phyloP scores from a whole-genome alignment of 768 basidiomycete genomes.

The Boletellus emodensis region DNA sequence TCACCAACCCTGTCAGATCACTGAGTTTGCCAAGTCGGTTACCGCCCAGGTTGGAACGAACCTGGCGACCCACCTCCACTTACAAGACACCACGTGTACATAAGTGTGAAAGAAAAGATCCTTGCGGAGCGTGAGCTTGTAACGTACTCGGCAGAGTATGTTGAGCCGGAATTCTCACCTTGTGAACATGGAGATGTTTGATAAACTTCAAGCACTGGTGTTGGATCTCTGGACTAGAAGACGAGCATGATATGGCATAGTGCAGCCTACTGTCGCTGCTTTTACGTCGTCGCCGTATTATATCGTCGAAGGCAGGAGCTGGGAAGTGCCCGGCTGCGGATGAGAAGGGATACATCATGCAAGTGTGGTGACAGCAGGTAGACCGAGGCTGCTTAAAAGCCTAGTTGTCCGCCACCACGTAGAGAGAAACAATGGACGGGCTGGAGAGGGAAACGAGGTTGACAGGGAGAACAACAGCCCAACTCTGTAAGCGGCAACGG shows the following conservation, averaged over 20 bases:
- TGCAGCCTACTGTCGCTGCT: not conserved
- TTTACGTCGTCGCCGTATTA: too few relatives aligned
- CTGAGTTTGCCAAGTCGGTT: conserved; percentile 2
- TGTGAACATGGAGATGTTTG: conserved; percentile 14
- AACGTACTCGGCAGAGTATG: not conserved
- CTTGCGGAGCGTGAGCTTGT: conserved; percentile 13
- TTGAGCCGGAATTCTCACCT: conserved; percentile 5
- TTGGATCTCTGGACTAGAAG: not conserved
- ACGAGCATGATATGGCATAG: conserved; percentile 2
- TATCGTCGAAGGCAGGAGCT: too few relatives aligned
- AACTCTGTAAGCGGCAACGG: too few relatives aligned
- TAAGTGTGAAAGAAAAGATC: conserved; percentile 7
- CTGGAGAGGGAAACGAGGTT: too few relatives aligned
- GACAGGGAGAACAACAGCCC: too few relatives aligned
- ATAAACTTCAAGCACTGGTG: conserved; percentile 10
- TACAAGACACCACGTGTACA: conserved; percentile 12
- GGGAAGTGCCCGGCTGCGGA: too few relatives aligned
- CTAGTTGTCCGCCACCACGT: too few relatives aligned
- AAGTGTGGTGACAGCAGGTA: too few relatives aligned
- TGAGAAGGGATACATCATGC: too few relatives aligned
- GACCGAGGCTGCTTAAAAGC: too few relatives aligned
- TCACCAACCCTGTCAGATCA: conserved; percentile 5
- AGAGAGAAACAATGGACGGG: too few relatives aligned
- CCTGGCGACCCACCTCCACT: not conserved
- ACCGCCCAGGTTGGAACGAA: not conserved